Conservation (phyloP, 495 filamentous ascomycete genomes). For the Xanthoparmelia taractica region DNA sequence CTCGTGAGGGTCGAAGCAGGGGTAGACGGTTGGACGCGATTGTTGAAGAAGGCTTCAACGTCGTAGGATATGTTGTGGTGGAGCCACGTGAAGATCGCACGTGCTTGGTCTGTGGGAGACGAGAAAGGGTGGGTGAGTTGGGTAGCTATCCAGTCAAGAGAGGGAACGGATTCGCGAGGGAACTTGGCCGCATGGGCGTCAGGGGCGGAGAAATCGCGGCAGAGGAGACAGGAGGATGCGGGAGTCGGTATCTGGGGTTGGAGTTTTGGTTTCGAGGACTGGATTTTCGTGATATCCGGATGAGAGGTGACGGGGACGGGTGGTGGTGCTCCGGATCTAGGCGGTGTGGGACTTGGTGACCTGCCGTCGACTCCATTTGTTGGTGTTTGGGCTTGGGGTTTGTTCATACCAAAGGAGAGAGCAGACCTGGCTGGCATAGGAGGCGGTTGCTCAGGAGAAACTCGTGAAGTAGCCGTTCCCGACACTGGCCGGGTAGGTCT, state of each 20-base stretch:
- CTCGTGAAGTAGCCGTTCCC: slow-evolving; percentile 23
- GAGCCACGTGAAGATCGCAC: slow-evolving; percentile 87
- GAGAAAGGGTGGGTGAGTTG: slow-evolving; percentile 72
- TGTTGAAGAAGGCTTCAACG: slow-evolving; percentile 63
- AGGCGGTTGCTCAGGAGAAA: slow-evolving; percentile 33
- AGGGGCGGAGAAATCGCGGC: slow-evolving; percentile 78
- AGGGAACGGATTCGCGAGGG: slow-evolving; percentile 47
- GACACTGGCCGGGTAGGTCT: slow-evolving; percentile 23
- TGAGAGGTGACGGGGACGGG: slow-evolving; percentile 50
- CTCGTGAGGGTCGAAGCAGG: slow-evolving; percentile 58
- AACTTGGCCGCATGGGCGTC: slow-evolving; percentile 73
- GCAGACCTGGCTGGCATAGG: slow-evolving; percentile 34
- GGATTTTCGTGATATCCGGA: slow-evolving; percentile 50
- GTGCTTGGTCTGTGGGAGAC: slow-evolving; percentile 79
- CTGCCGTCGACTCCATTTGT: slow-evolving; percentile 17
- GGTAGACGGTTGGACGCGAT: slow-evolving; percentile 56
- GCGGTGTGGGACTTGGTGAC: slow-evolving; percentile 13
- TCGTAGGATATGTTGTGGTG: slow-evolving; percentile 93
- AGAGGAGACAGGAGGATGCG: slow-evolving; percentile 56
- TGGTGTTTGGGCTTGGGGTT: slow-evolving; percentile 2
- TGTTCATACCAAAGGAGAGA: slow-evolving; percentile 36
- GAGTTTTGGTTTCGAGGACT: slow-evolving; percentile 47
- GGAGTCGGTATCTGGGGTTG: slow-evolving; percentile 16
- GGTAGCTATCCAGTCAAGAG: slow-evolving; percentile 60
- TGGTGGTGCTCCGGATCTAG: slow-evolving; percentile 36